Conservation (phyloP, 2,329 filamentous ascomycete genomes). For the Ilyonectria destructans region DNA sequence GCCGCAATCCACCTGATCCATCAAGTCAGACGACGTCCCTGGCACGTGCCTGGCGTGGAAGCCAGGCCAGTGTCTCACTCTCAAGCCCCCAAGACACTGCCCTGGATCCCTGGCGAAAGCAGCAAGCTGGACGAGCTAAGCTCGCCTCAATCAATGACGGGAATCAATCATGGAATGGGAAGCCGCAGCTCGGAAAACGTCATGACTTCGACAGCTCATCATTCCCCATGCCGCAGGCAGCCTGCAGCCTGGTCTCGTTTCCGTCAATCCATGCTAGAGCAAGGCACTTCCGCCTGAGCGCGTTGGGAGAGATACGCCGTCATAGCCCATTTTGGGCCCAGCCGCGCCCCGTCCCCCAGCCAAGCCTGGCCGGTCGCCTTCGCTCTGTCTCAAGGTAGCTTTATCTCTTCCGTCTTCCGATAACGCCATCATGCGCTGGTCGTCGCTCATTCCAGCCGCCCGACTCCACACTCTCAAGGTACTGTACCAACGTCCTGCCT, state of each 20-base stretch:
- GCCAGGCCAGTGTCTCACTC: constrained; percentile 23
- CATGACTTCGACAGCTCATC: constrained; percentile 9
- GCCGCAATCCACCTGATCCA: constrained; percentile 49
- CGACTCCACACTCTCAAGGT: constrained; percentile 9
- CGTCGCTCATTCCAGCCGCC: constrained; percentile 43
- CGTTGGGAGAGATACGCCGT: neutral
- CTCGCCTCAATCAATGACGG: constrained; percentile 10
- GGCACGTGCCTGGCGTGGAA: constrained; percentile 47
- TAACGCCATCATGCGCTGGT: constrained; percentile 48
- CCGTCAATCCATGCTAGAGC: constrained; percentile 1
- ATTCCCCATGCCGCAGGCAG: neutral
- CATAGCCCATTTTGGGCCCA: constrained; percentile 9
- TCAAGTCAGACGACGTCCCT: constrained; percentile 52
- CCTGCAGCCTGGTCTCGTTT: neutral
- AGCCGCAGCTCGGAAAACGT: constrained; percentile 5
- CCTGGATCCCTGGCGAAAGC: constrained; percentile 8
- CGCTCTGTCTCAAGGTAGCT: constrained; percentile 34
- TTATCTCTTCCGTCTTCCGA: constrained; percentile 48
- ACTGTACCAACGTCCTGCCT: constrained; percentile 2
- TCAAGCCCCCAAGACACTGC: constrained; percentile 11
- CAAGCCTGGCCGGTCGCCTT: constrained; percentile 29
- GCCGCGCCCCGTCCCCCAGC: constrained; percentile 28
- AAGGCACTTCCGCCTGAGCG: neutral
- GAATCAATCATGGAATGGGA: constrained; percentile 12
- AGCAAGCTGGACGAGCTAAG: constrained; percentile 15